Conservation (phyloP, 2,329 filamentous ascomycete genomes). For the Exophiala sideris region DNA sequence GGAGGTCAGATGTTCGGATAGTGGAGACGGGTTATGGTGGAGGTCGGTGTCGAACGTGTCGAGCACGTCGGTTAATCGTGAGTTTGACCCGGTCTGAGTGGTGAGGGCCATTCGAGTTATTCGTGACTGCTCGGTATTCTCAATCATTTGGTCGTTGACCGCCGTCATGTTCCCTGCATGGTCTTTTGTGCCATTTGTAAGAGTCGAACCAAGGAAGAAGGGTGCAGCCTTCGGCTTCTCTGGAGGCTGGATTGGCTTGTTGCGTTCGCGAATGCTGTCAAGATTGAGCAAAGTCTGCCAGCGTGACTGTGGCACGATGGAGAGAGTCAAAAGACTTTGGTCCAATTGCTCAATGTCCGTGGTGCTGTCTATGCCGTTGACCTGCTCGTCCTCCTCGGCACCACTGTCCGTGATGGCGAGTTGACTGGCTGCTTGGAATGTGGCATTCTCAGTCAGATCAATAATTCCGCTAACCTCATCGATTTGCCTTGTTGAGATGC, state of each 20-base stretch:
- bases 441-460: conserved; percentile 56
- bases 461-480: conserved; percentile 71
- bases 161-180: conserved; percentile 4
- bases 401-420: conserved; percentile 61
- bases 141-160: conserved; percentile 32
- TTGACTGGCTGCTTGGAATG: conserved; percentile 70
- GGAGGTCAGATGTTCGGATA: conserved; percentile 75
- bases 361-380: conserved; percentile 47
- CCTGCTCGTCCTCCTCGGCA: conserved; percentile 43
- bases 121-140: conserved; percentile 57
- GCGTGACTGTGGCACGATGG: conserved; percentile 79
- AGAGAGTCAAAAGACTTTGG: conserved; percentile 79
- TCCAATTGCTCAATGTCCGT: conserved; percentile 70
- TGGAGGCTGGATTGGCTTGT: conserved; percentile 87
- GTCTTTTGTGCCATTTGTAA: conserved; percentile 24
- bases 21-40: conserved; percentile 60
- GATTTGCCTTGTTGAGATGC: conserved; percentile 81
- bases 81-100: conserved; percentile 5
- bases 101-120: conserved; percentile 64
- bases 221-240: conserved; percentile 92
- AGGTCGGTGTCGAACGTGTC: conserved; percentile 24
- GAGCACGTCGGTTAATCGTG: conserved; percentile 4
- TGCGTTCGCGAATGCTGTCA: conserved; percentile 84
- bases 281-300: conserved; percentile 95
- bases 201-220: conserved; percentile 72